These are phyloP conservation scores for Annona cherimola DNA, from an alignment of 164 flowering plant genomes.

Conservation along the genomic window DNA sequence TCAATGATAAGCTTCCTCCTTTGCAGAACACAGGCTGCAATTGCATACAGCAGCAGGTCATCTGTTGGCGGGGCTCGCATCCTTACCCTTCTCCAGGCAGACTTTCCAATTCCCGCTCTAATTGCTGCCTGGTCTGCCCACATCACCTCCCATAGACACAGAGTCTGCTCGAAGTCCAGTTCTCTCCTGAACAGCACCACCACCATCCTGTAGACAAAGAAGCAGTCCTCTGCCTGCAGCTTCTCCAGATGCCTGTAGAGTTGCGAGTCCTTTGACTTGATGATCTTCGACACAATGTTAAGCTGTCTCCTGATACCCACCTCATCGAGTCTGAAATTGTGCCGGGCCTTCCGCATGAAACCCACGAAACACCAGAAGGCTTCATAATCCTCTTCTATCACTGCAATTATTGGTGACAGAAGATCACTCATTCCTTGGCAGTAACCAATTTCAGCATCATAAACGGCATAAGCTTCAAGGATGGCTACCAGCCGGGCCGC, in stretches of 20 bases:
- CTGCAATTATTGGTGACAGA: conserved; percentile 76
- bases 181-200: conserved; percentile 91
- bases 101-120: conserved; percentile 75
- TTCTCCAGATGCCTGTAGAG: conserved; percentile 81
- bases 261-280: conserved; percentile 78
- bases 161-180: conserved; percentile 71
- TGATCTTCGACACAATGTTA: conserved; percentile 73
- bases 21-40: conserved; percentile 91
- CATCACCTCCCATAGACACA: conserved; percentile 95
- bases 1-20: conserved; percentile 82
- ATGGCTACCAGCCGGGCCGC: conserved; percentile 88
- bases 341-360: conserved; percentile 90
- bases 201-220: conserved; percentile 96
- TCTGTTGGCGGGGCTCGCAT: conserved; percentile 88
- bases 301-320: conserved; percentile 83
- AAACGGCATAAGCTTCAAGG: conserved; percentile 90
- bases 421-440: conserved; percentile 99
- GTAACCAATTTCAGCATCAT: conserved; percentile 90
- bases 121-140: conserved; percentile 98
- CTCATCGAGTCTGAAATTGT: conserved; percentile 92
- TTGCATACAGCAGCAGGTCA: conserved; percentile 80
- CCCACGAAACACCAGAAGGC: conserved; percentile 99
- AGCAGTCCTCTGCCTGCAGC: conserved; percentile 90
- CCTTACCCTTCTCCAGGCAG: conserved; percentile 82
- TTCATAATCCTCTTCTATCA: conserved; percentile 71